These are phyloP conservation scores for Breviolum minutum DNA, from an alignment of 73 alveolate genomes.

Conservation along the genomic window DNA sequence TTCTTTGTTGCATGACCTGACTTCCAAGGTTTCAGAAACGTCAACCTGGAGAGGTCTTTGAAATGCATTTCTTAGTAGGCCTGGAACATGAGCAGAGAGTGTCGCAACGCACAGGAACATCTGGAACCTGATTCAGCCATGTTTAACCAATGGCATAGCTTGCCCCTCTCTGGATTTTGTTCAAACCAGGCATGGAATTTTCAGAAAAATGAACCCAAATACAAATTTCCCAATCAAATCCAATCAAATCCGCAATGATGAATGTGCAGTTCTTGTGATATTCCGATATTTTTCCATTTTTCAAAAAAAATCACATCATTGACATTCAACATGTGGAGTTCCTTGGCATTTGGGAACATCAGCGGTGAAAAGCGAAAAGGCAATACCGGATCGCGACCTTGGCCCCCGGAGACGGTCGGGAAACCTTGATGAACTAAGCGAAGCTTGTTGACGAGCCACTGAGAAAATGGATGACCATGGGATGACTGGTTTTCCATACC, in stretches of 20 bases:
- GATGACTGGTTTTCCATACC: no score
- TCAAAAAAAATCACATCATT: background rate
- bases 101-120: no score
- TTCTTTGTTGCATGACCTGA: constrained; percentile 3
- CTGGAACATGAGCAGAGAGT: no score
- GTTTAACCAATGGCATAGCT: no score
- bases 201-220: background rate
- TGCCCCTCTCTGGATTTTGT: background rate
- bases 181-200: background rate
- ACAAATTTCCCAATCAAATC: no score
- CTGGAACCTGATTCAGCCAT: no score
- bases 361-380: background rate
- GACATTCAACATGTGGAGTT: background rate
- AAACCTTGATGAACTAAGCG: background rate
- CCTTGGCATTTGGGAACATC: background rate
- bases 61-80: constrained; percentile 62
- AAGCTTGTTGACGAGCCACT: background rate
- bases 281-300: background rate
- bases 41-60: constrained; percentile 55
- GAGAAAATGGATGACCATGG: no score
- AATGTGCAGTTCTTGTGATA: no score
- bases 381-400: constrained; percentile 42
- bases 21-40: constrained; percentile 30
- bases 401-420: constrained; percentile 51
- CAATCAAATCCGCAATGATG: no score